Evolutionary conservation across 805 yeast species (phyloP).

Genomic region (Ogataea paraovalis): DNA sequence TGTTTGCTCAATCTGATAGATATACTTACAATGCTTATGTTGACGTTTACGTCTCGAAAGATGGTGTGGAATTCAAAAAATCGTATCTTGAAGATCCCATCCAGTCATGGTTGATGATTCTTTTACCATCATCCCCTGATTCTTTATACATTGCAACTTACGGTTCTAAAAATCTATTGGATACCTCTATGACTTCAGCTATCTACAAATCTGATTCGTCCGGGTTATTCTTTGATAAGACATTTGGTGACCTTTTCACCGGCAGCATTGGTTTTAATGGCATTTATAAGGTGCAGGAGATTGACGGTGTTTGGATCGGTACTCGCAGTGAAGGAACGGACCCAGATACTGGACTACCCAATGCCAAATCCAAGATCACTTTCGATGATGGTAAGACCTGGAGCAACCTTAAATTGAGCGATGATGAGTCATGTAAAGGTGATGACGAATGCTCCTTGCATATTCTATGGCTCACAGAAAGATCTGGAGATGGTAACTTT

Average conservation of each 20-base stretch:
- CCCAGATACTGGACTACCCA: slow-evolving; percentile 26
- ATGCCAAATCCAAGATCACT: slow-evolving; percentile 37
- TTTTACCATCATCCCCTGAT: slow-evolving; percentile 38
- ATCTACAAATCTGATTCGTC: slow-evolving; percentile 53
- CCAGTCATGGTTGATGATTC: slow-evolving; percentile 33
- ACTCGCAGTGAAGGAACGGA: slow-evolving; percentile 19
- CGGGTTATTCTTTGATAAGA: slow-evolving; percentile 49
- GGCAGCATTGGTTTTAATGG: slow-evolving; percentile 35
- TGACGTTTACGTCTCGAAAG: slow-evolving; percentile 43
- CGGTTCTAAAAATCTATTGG: slow-evolving; percentile 19
- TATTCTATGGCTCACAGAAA: slow-evolving; percentile 30
- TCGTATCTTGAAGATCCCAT: slow-evolving; percentile 39
- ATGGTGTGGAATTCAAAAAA: slow-evolving; percentile 37
- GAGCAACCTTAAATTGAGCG: slow-evolving; percentile 42
- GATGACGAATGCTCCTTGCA: slow-evolving; percentile 49
- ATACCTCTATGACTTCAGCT: slow-evolving; percentile 26
- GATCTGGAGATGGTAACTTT: slow-evolving; percentile 39
- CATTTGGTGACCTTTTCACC: slow-evolving; percentile 37
- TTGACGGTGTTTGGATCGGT: slow-evolving; percentile 63
- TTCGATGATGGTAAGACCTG: slow-evolving; percentile 53
- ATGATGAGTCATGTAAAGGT: slow-evolving; percentile 41
- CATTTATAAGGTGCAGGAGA: slow-evolving; percentile 42
- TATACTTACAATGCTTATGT: slow-evolving; percentile 36
- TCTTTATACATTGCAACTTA: slow-evolving; percentile 40
- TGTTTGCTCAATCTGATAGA: slow-evolving; percentile 39